phyloP scores from a whole-genome alignment of 768 basidiomycete species.

The Podaxis rugospora region DNA sequence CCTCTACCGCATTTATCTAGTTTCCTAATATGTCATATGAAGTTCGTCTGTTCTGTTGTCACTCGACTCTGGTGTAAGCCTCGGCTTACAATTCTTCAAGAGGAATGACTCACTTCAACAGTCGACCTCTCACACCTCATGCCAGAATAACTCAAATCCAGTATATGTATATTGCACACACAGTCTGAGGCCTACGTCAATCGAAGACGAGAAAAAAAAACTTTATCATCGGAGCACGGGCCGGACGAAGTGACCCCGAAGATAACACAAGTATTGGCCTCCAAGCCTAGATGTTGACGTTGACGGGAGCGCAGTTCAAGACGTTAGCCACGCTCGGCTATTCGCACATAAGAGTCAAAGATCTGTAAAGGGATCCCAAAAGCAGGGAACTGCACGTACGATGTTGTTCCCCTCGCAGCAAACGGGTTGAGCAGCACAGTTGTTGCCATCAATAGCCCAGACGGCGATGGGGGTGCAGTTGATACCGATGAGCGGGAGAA shows the following conservation, averaged over 20 bases:
- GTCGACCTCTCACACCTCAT: no score
- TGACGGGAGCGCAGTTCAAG: slow-evolving; percentile 7
- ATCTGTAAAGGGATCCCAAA: not conserved
- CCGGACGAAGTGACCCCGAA: not conserved
- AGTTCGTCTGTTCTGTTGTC: no score
- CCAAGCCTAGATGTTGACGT: not conserved
- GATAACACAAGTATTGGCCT: not conserved
- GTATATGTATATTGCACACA: slow-evolving; percentile 12
- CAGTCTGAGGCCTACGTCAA: not conserved
- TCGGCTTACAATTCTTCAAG: not conserved
- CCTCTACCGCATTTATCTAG: no score
- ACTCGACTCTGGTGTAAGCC: no score
- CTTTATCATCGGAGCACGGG: not conserved
- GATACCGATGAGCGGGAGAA: not conserved
- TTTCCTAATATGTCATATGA: no score
- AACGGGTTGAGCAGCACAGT: slow-evolving; percentile 7
- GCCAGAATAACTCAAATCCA: slow-evolving; percentile 7
- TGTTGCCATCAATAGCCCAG: not conserved
- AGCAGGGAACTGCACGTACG: not conserved
- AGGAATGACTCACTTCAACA: not conserved
- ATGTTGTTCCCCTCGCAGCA: slow-evolving; percentile 7
- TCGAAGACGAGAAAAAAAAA: not conserved
- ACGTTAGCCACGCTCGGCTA: not conserved
- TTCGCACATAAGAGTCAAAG: not conserved
- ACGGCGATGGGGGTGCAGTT: slow-evolving; percentile 3